Percentiles rank a stretch among this genome's conserved stretches.
phyloP scores from a whole-genome alignment of 1,284 basidiomycete genomes.

The Ganoderma sinense region DNA sequence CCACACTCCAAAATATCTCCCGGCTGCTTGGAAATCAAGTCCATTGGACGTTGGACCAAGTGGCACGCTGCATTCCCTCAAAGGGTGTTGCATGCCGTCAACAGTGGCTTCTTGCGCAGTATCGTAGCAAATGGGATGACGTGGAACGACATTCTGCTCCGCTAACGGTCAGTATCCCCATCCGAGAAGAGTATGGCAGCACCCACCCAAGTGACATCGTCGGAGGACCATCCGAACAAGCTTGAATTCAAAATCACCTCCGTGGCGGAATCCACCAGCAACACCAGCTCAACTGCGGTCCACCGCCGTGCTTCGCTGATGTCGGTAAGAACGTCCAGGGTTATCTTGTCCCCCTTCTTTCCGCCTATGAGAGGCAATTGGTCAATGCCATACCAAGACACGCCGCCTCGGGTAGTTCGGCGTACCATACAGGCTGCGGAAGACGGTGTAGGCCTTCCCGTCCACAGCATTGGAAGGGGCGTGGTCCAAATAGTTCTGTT shows the following conservation, averaged over 20 bases:
- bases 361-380: constrained; percentile 36
- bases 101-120: constrained; percentile 17
- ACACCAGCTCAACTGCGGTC: constrained; percentile 46
- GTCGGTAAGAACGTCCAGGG: constrained; percentile 49
- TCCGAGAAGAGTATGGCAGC: constrained; percentile 5
- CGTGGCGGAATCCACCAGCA: constrained; percentile 52
- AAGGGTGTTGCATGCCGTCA: constrained; percentile 12
- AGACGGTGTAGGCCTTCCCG: constrained; percentile 53
- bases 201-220: constrained; percentile 54
- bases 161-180: constrained; percentile 11
- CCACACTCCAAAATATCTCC: constrained; percentile 46
- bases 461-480: constrained; percentile 67
- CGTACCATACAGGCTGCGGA: constrained; percentile 56
- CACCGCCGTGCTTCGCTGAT: constrained; percentile 33
- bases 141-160: constrained; percentile 28
- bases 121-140: constrained; percentile 30
- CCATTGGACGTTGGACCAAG: constrained; percentile 30
- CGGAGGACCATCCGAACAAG: constrained; percentile 48
- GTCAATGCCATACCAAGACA: constrained; percentile 5
- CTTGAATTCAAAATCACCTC: constrained; percentile 46
- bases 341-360: constrained; percentile 53
- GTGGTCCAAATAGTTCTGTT: constrained; percentile 50
- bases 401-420: constrained; percentile 13
- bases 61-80: constrained; percentile 46
- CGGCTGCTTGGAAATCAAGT: constrained; percentile 30